Conservation (phyloP, 2,329 filamentous ascomycete species). For the Neofusicoccum sp. region DNA sequence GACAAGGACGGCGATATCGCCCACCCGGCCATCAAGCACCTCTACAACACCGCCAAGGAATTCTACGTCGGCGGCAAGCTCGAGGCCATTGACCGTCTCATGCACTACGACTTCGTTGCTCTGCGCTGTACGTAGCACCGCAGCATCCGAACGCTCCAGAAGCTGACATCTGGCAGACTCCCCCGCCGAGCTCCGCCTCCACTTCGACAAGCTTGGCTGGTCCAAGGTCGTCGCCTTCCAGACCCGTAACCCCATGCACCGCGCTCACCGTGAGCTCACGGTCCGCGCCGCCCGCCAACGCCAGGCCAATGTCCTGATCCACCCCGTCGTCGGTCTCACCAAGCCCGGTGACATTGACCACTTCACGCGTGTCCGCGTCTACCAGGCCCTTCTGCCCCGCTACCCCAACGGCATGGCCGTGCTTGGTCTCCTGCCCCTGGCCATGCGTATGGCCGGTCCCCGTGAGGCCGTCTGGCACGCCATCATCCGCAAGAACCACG, state of each 20-base stretch:
- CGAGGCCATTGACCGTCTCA: conserved; percentile 89
- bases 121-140: conserved; percentile 64
- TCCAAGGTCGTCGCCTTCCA: conserved; percentile 97
- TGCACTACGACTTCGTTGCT: conserved; percentile 99
- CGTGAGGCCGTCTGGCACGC: conserved; percentile 99
- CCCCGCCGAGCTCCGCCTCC: conserved; percentile 87
- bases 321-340: conserved; percentile 96
- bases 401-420: conserved; percentile 99
- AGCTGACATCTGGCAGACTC: conserved; percentile 62
- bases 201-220: conserved; percentile 99
- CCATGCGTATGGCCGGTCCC: conserved; percentile 99
- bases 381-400: conserved; percentile 92
- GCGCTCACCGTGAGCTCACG: conserved; percentile 95
- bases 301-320: conserved; percentile 98
- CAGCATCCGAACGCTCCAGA: conserved; percentile 42
- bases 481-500: conserved; percentile 99
- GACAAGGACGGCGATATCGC: conserved; percentile 74
- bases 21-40: conserved; percentile 90
- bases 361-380: conserved; percentile 98
- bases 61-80: conserved; percentile 96
- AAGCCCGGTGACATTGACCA: conserved; percentile 99
- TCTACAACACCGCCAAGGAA: conserved; percentile 78
- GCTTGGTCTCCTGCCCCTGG: conserved; percentile 88
- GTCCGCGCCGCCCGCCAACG: conserved; percentile 93
- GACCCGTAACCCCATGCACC: conserved; percentile 96